Evolutionary conservation across 2,329 filamentous ascomycete species (phyloP).

Genomic region (Penicillium capsulatum): DNA sequence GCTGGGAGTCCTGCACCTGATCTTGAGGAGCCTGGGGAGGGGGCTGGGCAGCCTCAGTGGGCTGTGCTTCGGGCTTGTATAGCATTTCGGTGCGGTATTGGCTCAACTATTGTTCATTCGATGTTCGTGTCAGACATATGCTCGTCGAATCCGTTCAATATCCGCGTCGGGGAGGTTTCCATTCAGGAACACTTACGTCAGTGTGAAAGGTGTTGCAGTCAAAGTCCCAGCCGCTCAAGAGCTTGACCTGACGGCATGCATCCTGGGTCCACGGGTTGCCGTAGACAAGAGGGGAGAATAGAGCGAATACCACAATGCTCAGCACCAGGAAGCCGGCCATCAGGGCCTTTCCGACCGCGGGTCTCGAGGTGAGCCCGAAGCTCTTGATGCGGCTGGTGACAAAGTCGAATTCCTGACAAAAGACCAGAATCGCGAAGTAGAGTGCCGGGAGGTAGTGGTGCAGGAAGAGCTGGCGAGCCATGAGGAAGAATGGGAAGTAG

Average conservation of each 20-base stretch:
- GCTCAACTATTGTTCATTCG: conserved; percentile 31
- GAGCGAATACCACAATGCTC: conserved; percentile 68
- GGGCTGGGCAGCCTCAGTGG: conserved; percentile 22
- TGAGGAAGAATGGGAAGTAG: conserved; percentile 98
- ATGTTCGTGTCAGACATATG: conserved; percentile 24
- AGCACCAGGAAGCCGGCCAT: conserved; percentile 70
- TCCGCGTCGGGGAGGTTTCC: conserved; percentile 29
- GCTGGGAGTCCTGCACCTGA: conserved; percentile 18
- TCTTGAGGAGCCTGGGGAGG: conserved; percentile 9
- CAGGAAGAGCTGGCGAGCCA: conserved; percentile 96
- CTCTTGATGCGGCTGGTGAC: conserved; percentile 66
- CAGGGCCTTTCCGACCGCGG: conserved; percentile 68
- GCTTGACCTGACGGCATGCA: conserved; percentile 81
- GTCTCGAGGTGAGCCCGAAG: conserved; percentile 64
- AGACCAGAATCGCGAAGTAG: conserved; percentile 85
- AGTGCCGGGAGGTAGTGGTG: conserved; percentile 98
- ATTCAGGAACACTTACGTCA: conserved; percentile 63
- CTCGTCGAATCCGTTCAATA: conserved; percentile 17
- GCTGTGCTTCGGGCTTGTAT: conserved; percentile 16
- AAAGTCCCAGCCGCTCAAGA: conserved; percentile 90
- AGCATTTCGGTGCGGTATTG: conserved; percentile 34
- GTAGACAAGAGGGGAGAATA: conserved; percentile 88
- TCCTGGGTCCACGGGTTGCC: conserved; percentile 90
- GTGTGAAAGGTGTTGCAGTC: conserved; percentile 93
- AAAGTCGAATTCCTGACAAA: conserved; percentile 89